These are phyloP conservation scores for Zanthoxylum bungeanum DNA, from an alignment of 345 rosid species.

Conservation along the genomic window DNA sequence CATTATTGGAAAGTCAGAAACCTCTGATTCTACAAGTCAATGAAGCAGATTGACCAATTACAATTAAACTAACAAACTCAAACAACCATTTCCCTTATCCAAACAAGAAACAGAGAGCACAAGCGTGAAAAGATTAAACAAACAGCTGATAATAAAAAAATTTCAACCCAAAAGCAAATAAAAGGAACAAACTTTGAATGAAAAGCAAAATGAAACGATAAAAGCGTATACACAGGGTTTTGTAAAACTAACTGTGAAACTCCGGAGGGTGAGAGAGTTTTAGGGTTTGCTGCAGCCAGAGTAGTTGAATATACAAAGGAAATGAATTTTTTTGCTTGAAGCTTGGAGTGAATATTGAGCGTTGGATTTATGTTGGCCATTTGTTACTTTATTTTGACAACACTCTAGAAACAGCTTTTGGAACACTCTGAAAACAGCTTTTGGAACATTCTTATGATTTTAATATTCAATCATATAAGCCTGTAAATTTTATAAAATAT, in stretches of 20 bases:
- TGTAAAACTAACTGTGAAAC: not conserved
- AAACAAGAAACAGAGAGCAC: not conserved
- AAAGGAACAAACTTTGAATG: not conserved
- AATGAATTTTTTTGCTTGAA: constrained; percentile 26
- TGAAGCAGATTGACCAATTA: not conserved
- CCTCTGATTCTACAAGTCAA: not conserved
- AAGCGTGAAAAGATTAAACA: not conserved
- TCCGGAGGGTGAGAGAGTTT: not conserved
- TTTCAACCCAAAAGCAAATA: not conserved
- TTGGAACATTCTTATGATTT: no score
- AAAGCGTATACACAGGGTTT: no score
- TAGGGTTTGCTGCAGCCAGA: constrained; percentile 23
- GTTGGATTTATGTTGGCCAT: no score
- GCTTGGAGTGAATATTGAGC: constrained; percentile 32
- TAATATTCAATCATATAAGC: no score
- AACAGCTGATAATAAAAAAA: not conserved
- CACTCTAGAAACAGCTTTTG: no score
- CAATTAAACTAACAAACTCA: not conserved
- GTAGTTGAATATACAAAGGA: not conserved
- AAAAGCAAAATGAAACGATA: not conserved
- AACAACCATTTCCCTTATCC: not conserved
- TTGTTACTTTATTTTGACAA: no score
- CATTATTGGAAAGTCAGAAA: not conserved
- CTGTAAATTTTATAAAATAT: no score
- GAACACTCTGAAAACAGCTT: no score